These are phyloP conservation scores for Bryum argenteum DNA, from an alignment of 225 moss, liverwort and hornwort species.

Conservation along the genomic window DNA sequence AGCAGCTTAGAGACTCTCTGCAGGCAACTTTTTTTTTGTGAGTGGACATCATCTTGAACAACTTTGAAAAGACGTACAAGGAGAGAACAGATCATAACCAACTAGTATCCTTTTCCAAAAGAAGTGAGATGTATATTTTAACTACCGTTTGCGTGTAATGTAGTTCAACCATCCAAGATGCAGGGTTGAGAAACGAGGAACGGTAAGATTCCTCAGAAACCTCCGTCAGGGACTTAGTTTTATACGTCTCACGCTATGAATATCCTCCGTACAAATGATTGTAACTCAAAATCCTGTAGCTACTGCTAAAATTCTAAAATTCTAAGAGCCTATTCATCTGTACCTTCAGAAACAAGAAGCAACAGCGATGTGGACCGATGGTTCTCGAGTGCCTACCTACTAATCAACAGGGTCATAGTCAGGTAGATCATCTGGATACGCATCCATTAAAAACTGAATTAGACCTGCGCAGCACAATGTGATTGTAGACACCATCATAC, in stretches of 20 bases:
- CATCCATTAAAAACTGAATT: slow-evolving; percentile 62
- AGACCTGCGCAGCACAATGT: slow-evolving; percentile 60
- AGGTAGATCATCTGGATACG: slow-evolving; percentile 56
- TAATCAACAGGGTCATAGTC: slow-evolving; percentile 62
- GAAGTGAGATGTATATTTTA: background rate
- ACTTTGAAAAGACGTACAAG: background rate
- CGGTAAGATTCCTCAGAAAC: too few species aligned
- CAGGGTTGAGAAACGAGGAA: background rate
- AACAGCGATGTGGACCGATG: background rate
- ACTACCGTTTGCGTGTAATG: background rate
- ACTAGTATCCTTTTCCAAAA: background rate
- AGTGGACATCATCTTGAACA: too few species aligned
- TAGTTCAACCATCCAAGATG: background rate
- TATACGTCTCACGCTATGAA: background rate
- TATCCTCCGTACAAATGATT: background rate
- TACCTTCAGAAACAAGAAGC: background rate
- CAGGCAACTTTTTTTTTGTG: too few species aligned
- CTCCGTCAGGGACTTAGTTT: background rate
- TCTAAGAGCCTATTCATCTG: background rate
- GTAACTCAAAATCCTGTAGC: background rate
- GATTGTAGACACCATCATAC: slow-evolving; percentile 58
- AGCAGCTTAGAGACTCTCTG: too few species aligned
- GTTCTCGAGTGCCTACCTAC: slow-evolving; percentile 19
- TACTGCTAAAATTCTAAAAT: background rate
- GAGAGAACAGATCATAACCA: background rate